Evolutionary conservation across 345 rosid genomes (phyloP).

Genomic region (Bruguiera sexangula): DNA sequence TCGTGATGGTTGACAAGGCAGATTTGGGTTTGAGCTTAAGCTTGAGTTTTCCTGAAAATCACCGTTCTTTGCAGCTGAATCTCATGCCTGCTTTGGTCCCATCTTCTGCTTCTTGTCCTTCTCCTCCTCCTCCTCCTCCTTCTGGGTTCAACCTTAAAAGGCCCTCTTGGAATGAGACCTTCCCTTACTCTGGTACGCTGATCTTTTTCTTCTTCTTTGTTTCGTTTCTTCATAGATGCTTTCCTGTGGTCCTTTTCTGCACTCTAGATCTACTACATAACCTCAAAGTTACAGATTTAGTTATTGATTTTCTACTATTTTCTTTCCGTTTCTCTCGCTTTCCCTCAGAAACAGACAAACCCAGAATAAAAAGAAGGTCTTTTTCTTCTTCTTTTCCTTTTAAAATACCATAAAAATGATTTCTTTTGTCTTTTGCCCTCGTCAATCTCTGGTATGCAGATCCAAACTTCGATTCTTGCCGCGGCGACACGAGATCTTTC

Average conservation of each 20-base stretch:
- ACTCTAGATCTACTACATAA: not conserved
- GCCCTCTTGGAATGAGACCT: constrained; percentile 55
- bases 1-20: constrained; percentile 60
- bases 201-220: not conserved
- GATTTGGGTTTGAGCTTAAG: constrained; percentile 83
- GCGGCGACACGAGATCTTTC: constrained; percentile 49
- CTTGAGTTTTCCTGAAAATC: constrained; percentile 53
- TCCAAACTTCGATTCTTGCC: constrained; percentile 51
- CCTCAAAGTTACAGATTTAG: constrained; percentile 16
- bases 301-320: not conserved
- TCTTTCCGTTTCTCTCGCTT: not conserved
- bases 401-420: not conserved
- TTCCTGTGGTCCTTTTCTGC: not conserved
- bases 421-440: not conserved
- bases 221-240: not conserved
- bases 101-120: constrained; percentile 32
- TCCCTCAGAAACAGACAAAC: constrained; percentile 30
- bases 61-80: constrained; percentile 49
- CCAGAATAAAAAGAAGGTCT: constrained; percentile 1
- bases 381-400: constrained; percentile 8
- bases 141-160: constrained; percentile 35
- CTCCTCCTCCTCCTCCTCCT: constrained; percentile 29
- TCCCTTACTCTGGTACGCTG: constrained; percentile 45
- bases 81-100: constrained; percentile 39
- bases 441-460: constrained; percentile 52